Percentiles rank a stretch among this genome's conserved stretches.
Evolutionary conservation across 2,329 filamentous ascomycete genomes (phyloP).

Genomic region (Aurifilum marmelostoma): DNA sequence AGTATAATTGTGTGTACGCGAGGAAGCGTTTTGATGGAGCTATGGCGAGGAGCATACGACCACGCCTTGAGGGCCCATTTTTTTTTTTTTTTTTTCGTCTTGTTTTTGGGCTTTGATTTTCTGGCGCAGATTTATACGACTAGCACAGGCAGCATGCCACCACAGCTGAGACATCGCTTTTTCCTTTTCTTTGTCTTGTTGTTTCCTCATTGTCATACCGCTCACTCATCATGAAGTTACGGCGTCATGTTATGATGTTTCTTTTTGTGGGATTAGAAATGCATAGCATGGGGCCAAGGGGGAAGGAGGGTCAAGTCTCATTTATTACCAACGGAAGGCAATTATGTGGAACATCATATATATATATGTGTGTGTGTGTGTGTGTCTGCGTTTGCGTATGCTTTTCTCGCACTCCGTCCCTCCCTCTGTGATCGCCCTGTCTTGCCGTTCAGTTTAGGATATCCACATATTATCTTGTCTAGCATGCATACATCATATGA

Average conservation of each 20-base stretch:
- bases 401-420: too few species aligned
- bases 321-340: not conserved
- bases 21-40: too few species aligned
- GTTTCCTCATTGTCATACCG: not conserved
- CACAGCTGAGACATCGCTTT: not conserved
- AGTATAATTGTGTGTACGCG: too few species aligned
- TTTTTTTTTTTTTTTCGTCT: not conserved
- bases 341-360: not conserved
- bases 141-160: not conserved
- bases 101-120: not conserved
- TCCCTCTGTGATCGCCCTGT: not conserved
- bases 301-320: not conserved
- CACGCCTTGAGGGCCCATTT: not conserved
- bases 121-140: not conserved
- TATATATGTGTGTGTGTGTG: not conserved
- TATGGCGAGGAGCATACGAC: too few species aligned
- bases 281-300: conserved; percentile 1
- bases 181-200: not conserved
- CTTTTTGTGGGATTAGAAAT: conserved; percentile 1
- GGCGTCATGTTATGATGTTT: conserved; percentile 14
- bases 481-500: not conserved
- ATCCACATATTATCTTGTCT: not conserved
- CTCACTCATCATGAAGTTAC: conserved; percentile 16
- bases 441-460: not conserved
- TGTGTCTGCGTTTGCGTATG: too few species aligned